Evolutionary conservation across 2,329 filamentous ascomycete genomes (phyloP).

Genomic region (Phaeosphaeriaceae sp.): DNA sequence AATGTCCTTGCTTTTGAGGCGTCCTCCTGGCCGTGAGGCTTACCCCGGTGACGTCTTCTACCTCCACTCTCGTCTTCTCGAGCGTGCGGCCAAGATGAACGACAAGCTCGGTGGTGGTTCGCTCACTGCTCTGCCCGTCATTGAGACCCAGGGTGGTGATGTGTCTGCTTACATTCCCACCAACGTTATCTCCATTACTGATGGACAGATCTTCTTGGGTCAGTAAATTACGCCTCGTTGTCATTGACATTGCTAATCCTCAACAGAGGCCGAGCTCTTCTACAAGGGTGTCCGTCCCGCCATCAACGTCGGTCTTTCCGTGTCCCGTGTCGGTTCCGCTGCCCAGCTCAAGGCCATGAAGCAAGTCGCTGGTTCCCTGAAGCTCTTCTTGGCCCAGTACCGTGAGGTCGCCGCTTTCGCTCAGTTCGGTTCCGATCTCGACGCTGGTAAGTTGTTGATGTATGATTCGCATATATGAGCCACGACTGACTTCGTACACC

Average conservation of each 20-base stretch:
- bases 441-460: slow-evolving; percentile 67
- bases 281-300: slow-evolving; percentile 99
- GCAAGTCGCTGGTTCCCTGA: slow-evolving; percentile 99
- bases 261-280: slow-evolving; percentile 97
- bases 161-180: slow-evolving; percentile 99
- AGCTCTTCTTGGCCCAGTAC: slow-evolving; percentile 99
- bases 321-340: slow-evolving; percentile 99
- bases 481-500: no score
- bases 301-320: slow-evolving; percentile 99
- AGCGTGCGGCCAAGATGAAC: slow-evolving; percentile 99
- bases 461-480: slow-evolving; percentile 47
- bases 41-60: slow-evolving; percentile 81
- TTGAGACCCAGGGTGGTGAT: slow-evolving; percentile 99
- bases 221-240: no score
- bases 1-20: slow-evolving; percentile 97
- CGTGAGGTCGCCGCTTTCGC: slow-evolving; percentile 99
- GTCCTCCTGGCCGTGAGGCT: slow-evolving; percentile 95
- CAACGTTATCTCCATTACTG: slow-evolving; percentile 99
- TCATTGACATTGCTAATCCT: no score
- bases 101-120: slow-evolving; percentile 93
- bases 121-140: slow-evolving; percentile 89
- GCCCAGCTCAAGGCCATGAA: slow-evolving; percentile 99
- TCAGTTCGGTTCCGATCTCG: slow-evolving; percentile 99
- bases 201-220: slow-evolving; percentile 75
- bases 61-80: slow-evolving; percentile 78